Base-by-base conservation (phyloP, 768 basidiomycete species). In the Lyophyllum shimeji region DNA sequence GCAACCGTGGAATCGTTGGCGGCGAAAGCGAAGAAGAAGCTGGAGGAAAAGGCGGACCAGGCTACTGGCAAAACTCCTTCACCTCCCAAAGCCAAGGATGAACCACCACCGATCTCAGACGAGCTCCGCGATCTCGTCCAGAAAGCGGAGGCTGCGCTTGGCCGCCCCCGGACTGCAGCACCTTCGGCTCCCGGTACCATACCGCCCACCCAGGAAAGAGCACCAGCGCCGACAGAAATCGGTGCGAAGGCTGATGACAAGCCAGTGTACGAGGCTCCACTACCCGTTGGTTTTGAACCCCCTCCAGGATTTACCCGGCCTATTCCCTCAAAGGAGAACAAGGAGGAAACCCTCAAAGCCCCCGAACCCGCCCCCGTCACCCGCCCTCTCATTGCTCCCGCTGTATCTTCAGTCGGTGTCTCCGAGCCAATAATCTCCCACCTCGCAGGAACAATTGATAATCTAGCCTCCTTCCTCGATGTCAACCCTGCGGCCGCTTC, bases 281-380 rank as follows among this genome's bases (percentile, higher is more conserved):
- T 98, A 21, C 97, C 96, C n/a, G 72, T 99, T 49, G 96, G 95
- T 12, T 93, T 91, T 68, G 95, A 98, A 70, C 93, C 89, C 9
- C 95, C 96, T 31, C 93, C 93, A 21, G 96, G 96, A 18, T 98
- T 85, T 69, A 76, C 80, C 53, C 80, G 85, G 37, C 85, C 90
- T 12, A 61, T 74, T 20, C 78, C 84, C 18, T 72, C 80, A 27
- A 83, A 84, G 66, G 70, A 74, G 34, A 72, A 80, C 27, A 83
- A 84, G 66, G 70, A 74, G 34, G 63, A 69, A 39, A 50, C 67
- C n/a, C 67, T 60, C 52, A 24, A 63, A 55, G 31, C 57, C 4
- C 12, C 47, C 17, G 68, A 68, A 37, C 63, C 74, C 55, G 64
- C 66, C 3, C 76, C 74, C 21, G 55, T 69, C n/a, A 50, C 63